Base-by-base conservation (phyloP, 495 filamentous ascomycete species). In the Aspergillus heteromorphus region DNA sequence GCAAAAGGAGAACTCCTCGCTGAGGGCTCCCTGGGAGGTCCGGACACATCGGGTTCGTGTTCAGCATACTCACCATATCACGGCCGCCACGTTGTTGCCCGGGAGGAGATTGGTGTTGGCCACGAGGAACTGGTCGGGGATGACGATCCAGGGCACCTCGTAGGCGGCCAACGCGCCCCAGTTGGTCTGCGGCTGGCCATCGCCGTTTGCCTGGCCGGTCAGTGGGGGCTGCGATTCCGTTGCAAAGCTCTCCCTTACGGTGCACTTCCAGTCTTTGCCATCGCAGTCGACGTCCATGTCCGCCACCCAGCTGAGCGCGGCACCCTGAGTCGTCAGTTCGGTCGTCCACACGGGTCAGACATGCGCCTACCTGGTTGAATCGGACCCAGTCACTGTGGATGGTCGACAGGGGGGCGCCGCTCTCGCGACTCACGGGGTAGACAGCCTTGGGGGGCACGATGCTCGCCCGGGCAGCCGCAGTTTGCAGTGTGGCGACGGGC, bases 251-350 rank as follows among this genome's bases (percentile, higher is more conserved):
- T n/a, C n/a, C n/a, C 45, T 1, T 54, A 68, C 70, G 56, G 59
- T 57, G 58, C 71, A 73, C 20, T 58, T 49, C 29, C 64, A 65
- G 43, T 72, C 62, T 4, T 71, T 53, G 3, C 71, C 71, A 48
- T 73, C 71, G 27, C 71, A 73, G 52, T 73, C 71, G 0, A 72
- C 67, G 51, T 73, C 69, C 71, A 73, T 73, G 38, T 73, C 69
- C 0, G 71, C 69, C 0, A 69, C 48, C 60, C 60, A 73, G 29
- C 66, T 63, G 42, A 66, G 63, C 9, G 71, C 69, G 2, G 71
- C 63, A 6, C 67, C 71, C 71, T 73, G 31, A 4, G 19, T 8
- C 2, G 9, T 17, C 8, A 27, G 27, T 2, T 1, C 16, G 8
- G 49, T 40, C 9, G 10, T 40, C 16, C 16, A 49, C 9, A 43